Base-by-base conservation (phyloP, 176 grass and related monocot genomes). In the Oryza rufipogon region DNA sequence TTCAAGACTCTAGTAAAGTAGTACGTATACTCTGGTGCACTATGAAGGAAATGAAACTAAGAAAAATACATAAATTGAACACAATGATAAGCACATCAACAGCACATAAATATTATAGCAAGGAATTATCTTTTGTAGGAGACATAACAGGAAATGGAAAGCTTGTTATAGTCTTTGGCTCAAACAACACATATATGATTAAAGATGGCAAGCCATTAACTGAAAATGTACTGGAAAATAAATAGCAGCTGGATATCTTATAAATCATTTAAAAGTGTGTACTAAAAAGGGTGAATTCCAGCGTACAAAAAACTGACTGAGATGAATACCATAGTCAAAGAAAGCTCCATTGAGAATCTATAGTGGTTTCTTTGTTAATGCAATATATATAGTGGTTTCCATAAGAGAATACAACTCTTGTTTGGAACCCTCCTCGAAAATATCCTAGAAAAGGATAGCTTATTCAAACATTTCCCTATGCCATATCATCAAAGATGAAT, bases 171-270 rank as follows among this genome's bases (percentile, higher is more conserved):
- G 33, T 47, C 41, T 5, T 73, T 41, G 20, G 54, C 10, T 75
- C 11, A 83, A 17, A 30, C 7, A 51, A 32, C 48, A 66, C 9
- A 28, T 13, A 76, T 28, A 61, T 7, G 61, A 68, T 75, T 67
- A 45, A 33, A 54, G 63, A 67, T 66, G 25, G 38, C 58, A 75
- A 41, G 42, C 0, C 51, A 10, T 54, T 9, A 39, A 81, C 64
- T 76, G n/a, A 75, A 87, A 58, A 81, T 74, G 79, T 23, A 68
- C 17, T 25, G 38, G 6, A 81, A 86, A 79, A 32, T 64, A 63
- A 86, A 72, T 48, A 63, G 2, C 25, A 86, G 14, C 61, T 45
- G 38, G 34, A 64, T 71, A 12, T 61, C 20, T 16, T 15, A 68
- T 33, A 85, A 22, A 45, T 61, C 14, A 17, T 15, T 58, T 33